Evolutionary conservation across 176 grass and related monocot species (phyloP).

Genomic region (Olyra latifolia): DNA sequence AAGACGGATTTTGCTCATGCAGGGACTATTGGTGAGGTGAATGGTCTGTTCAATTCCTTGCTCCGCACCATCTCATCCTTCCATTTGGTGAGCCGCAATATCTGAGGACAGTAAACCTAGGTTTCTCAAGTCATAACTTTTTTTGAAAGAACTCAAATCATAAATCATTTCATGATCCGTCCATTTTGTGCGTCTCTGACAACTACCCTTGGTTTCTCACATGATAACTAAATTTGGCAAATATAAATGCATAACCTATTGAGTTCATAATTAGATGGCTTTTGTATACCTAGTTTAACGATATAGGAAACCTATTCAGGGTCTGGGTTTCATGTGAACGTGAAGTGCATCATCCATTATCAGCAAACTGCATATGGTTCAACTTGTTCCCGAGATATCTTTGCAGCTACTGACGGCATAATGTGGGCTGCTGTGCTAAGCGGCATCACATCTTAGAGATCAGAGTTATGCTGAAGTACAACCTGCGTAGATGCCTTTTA

Average conservation of each 20-base stretch:
- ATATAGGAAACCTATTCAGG: conserved; percentile 4
- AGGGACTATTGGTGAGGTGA: conserved; percentile 76
- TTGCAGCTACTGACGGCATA: neutral
- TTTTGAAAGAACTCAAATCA: neutral
- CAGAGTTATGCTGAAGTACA: neutral
- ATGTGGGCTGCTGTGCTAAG: conserved; percentile 17
- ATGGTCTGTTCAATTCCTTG: conserved; percentile 23
- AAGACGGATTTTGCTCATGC: conserved; percentile 71
- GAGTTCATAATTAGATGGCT: conserved; percentile 8
- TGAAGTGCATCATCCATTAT: conserved; percentile 27
- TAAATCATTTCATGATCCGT: neutral
- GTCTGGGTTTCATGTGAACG: conserved; percentile 1
- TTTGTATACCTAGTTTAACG: conserved; percentile 22
- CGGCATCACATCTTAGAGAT: conserved; percentile 4
- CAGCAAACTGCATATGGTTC: neutral
- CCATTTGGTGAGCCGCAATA: conserved; percentile 26
- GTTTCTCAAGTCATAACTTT: neutral
- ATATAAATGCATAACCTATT: neutral
- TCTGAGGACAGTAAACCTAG: neutral
- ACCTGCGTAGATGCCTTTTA: neutral
- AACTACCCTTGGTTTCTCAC: neutral
- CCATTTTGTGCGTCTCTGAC: conserved; percentile 14
- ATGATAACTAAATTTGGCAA: neutral
- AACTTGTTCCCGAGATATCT: conserved; percentile 23
- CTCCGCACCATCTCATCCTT: conserved; percentile 15